Percentiles rank a stretch among this genome's conserved stretches.
phyloP scores from a whole-genome alignment of 768 basidiomycete genomes.

The Cyclocybe cylindracea region DNA sequence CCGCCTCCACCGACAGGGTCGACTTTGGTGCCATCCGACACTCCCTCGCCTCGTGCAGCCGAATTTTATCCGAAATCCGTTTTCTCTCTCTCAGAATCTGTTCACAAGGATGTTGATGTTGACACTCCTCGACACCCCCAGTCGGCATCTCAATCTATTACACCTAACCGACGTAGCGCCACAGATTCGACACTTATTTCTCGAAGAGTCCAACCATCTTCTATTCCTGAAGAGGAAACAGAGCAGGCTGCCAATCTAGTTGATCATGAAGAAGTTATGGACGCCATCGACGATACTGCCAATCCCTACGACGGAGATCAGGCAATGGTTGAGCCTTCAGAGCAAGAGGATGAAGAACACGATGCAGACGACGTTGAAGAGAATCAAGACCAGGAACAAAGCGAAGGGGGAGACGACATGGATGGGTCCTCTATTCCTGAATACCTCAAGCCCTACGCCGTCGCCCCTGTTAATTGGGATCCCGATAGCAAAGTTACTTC shows the following conservation, averaged over 20 bases:
- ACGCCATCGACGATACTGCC: neutral
- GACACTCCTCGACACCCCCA: too few species aligned
- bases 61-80: too few species aligned
- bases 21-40: too few species aligned
- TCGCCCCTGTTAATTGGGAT: slow-evolving; percentile 72
- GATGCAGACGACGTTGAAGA: neutral
- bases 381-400: slow-evolving; percentile 35
- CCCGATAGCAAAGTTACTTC: slow-evolving; percentile 56
- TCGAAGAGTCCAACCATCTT: neutral
- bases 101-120: too few species aligned
- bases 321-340: neutral
- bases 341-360: slow-evolving; percentile 10
- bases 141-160: too few species aligned
- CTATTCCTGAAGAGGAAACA: too few species aligned
- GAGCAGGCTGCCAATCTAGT: too few species aligned
- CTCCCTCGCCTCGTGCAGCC: too few species aligned
- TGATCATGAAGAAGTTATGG: neutral
- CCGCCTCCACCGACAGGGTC: too few species aligned
- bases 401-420: slow-evolving; percentile 30
- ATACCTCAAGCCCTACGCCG: slow-evolving; percentile 70
- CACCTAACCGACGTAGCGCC: too few species aligned
- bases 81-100: too few species aligned
- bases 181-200: too few species aligned
- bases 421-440: slow-evolving; percentile 42
- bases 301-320: neutral